Conservation (phyloP, 495 filamentous ascomycete species). For the Penicillium coprophilum region DNA sequence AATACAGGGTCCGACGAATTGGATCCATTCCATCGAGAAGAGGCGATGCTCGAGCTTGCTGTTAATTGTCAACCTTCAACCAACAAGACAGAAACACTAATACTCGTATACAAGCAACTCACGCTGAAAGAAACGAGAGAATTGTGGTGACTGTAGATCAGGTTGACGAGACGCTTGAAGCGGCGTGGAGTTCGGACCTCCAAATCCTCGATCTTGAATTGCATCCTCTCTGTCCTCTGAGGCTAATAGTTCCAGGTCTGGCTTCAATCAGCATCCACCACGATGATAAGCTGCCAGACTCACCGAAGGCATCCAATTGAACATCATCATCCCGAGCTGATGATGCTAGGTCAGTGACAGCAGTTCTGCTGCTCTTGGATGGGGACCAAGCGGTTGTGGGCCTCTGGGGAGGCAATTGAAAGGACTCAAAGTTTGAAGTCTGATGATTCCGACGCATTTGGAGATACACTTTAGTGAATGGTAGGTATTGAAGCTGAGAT, state of each 20-base stretch:
- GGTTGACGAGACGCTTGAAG: background rate
- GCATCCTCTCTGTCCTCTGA: slow-evolving; percentile 21
- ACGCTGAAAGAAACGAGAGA: slow-evolving; percentile 37
- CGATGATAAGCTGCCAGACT: slow-evolving; percentile 7
- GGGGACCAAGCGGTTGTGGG: slow-evolving; percentile 10
- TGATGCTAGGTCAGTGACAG: slow-evolving; percentile 18
- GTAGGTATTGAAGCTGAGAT: background rate
- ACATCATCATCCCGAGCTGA: slow-evolving; percentile 23
- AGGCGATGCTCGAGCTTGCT: slow-evolving; percentile 25
- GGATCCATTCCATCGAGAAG: slow-evolving; percentile 26
- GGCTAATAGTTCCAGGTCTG: slow-evolving; percentile 45
- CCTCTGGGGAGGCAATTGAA: slow-evolving; percentile 15
- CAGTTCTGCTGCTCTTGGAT: slow-evolving; percentile 16
- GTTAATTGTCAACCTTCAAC: slow-evolving; percentile 12
- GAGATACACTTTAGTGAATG: background rate
- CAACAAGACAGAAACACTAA: background rate
- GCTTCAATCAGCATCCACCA: background rate
- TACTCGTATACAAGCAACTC: slow-evolving; percentile 10
- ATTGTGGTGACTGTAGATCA: slow-evolving; percentile 12
- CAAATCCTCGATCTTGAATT: background rate
- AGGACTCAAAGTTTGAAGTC: background rate
- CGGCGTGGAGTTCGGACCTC: background rate
- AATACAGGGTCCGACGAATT: slow-evolving; percentile 31
- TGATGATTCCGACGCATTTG: slow-evolving; percentile 18
- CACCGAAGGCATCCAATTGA: slow-evolving; percentile 54